A percentile compares a stretch with the other conserved stretches of the same genome.
These are phyloP conservation scores for Colletotrichum echinochloae DNA, from an alignment of 2,329 filamentous ascomycete genomes.

Conservation along the genomic window DNA sequence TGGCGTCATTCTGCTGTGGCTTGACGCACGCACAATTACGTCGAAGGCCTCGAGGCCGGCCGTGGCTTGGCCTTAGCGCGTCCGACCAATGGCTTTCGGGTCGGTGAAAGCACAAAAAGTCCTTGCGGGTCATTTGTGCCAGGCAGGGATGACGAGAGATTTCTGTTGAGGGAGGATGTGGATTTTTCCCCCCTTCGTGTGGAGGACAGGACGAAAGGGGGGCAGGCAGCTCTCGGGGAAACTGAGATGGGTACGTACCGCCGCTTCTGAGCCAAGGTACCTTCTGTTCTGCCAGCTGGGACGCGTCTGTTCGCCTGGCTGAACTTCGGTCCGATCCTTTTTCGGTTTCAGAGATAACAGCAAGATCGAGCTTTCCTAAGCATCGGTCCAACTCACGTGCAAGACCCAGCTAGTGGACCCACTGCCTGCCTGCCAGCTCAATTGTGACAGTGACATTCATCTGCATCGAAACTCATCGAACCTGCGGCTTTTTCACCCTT, in stretches of 20 bases:
- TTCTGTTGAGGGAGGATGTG: conserved; percentile 39
- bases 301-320: conserved; percentile 8
- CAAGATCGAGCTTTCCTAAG: neutral
- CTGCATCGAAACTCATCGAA: conserved; percentile 18
- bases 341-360: neutral
- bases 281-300: conserved; percentile 3
- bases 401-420: neutral
- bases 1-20: conserved; percentile 37
- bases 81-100: neutral
- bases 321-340: conserved; percentile 16
- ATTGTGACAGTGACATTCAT: neutral
- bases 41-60: conserved; percentile 1
- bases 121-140: conserved; percentile 33
- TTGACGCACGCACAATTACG: conserved; percentile 38
- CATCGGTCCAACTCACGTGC: conserved; percentile 8
- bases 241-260: conserved; percentile 23
- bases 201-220: too few species aligned
- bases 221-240: too few species aligned
- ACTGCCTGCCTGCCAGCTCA: neutral
- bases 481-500: conserved; percentile 23
- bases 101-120: conserved; percentile 14
- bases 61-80: conserved; percentile 3
- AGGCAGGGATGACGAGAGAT: conserved; percentile 36
- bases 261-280: too few species aligned
- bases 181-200: too few species aligned